phyloP scores from a whole-genome alignment of 1,284 basidiomycete genomes.

The Rhodotorula sp. region DNA sequence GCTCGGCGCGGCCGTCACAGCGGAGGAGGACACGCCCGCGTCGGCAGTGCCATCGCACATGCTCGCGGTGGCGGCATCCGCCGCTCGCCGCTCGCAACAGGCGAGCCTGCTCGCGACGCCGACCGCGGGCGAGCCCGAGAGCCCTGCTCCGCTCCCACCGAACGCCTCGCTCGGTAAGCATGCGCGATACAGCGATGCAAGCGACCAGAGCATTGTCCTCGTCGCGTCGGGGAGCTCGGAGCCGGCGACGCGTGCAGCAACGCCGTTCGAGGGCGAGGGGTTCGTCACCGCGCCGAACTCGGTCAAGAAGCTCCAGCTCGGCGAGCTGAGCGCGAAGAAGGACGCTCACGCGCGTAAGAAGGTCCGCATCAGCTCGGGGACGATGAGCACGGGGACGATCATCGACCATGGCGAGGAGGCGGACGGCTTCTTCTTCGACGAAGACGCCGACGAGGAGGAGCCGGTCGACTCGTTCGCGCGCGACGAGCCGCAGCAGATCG shows the following conservation, averaged over 20 bases:
- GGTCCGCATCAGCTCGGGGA: conserved; percentile 10
- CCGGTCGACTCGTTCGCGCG: conserved; percentile 2
- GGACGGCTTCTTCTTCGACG: neutral
- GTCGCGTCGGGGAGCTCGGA: neutral
- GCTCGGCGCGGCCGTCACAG: neutral
- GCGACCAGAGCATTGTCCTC: conserved; percentile 10
- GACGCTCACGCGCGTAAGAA: conserved; percentile 16
- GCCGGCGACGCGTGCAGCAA: neutral
- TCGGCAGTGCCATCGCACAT: conserved; percentile 24
- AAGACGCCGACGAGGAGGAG: conserved; percentile 4
- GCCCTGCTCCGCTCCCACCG: neutral
- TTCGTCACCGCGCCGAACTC: neutral
- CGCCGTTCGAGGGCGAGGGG: neutral
- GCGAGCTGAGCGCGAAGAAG: conserved; percentile 1
- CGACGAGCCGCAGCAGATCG: neutral
- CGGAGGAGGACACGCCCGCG: neutral
- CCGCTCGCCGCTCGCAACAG: conserved; percentile 5
- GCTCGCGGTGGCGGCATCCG: conserved; percentile 1
- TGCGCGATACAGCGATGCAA: conserved; percentile 17
- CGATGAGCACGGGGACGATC: neutral
- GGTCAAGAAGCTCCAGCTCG: neutral
- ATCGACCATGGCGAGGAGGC: neutral
- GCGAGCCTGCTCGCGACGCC: neutral
- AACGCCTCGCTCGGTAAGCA: conserved; percentile 23
- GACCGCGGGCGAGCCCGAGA: conserved; percentile 1